A percentile compares a stretch with the other conserved stretches of the same genome.
Evolutionary conservation across 2,329 filamentous ascomycete species (phyloP).

Genomic region (Dactylellina haptotyla): DNA sequence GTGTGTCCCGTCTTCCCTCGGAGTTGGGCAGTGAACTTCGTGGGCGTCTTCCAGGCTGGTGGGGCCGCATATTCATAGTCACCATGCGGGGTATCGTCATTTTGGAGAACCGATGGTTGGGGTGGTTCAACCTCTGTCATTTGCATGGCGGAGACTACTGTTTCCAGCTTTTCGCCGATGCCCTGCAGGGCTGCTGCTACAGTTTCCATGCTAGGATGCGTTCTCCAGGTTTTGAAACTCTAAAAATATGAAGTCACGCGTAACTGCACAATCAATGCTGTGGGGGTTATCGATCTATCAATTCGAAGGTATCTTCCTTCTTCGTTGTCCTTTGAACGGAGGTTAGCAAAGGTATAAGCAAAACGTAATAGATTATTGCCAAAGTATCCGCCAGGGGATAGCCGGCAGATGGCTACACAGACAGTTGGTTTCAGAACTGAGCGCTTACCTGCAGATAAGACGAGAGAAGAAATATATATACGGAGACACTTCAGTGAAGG

Average conservation of each 20-base stretch:
- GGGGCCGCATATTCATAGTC: slow-evolving; percentile 4
- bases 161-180: neutral
- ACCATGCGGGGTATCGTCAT: slow-evolving; percentile 5
- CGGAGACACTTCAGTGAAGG: neutral
- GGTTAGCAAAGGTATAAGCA: neutral
- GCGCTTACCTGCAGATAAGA: neutral
- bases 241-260: neutral
- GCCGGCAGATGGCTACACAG: neutral
- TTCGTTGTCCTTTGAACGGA: neutral
- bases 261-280: too few relatives aligned
- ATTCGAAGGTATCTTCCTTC: too few relatives aligned
- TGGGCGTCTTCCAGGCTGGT: neutral
- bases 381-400: neutral
- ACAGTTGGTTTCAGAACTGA: too few relatives aligned
- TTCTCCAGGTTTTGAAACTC: neutral
- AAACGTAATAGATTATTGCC: too few relatives aligned
- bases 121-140: neutral
- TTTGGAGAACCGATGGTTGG: neutral
- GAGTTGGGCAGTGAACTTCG: neutral
- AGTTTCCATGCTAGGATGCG: slow-evolving; percentile 1
- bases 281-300: too few relatives aligned
- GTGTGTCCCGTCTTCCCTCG: slow-evolving; percentile 1
- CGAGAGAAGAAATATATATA: neutral
- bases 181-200: neutral
- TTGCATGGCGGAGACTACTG: neutral